Percentiles rank a stretch among this genome's conserved stretches.
These are phyloP conservation scores for Rosa rugosa DNA, from an alignment of 306 rosid genomes.

Conservation along the genomic window DNA sequence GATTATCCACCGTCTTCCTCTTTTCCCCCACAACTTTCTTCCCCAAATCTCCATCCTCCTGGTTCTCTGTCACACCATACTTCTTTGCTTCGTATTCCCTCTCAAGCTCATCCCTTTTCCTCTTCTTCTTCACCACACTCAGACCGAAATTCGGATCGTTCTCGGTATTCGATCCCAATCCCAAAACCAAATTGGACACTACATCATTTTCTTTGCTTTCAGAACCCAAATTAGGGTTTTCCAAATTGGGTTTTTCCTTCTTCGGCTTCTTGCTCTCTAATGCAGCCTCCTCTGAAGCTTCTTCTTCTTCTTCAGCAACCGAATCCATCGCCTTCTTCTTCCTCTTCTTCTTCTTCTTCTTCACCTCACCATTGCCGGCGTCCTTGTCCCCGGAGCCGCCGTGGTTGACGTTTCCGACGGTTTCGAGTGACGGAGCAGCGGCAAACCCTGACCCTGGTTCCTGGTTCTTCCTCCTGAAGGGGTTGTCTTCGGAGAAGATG, in stretches of 20 bases:
- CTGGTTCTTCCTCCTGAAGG: conserved; percentile 51
- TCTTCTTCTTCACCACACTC: conserved; percentile 45
- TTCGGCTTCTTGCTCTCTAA: conserved; percentile 40
- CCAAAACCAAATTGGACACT: conserved; percentile 10
- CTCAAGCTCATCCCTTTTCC: conserved; percentile 90
- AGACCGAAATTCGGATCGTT: neutral
- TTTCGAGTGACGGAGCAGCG: conserved; percentile 12
- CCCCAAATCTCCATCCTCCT: conserved; percentile 27
- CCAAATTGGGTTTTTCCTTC: neutral
- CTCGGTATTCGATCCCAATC: neutral
- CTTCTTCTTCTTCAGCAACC: conserved; percentile 8
- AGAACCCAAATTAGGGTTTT: conserved; percentile 5
- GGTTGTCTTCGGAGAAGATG: conserved; percentile 74
- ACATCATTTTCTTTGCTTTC: conserved; percentile 13
- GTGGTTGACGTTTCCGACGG: neutral
- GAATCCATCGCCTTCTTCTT: conserved; percentile 30
- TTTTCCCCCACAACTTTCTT: conserved; percentile 59
- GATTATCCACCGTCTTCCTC: conserved; percentile 70
- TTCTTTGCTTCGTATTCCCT: conserved; percentile 72
- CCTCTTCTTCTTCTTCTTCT: conserved; percentile 41
- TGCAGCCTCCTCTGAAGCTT: conserved; percentile 31
- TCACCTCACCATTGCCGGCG: conserved; percentile 30
- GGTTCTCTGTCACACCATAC: conserved; percentile 48
- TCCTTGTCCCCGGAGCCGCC: conserved; percentile 19
- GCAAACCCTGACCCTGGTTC: conserved; percentile 12